Base-by-base conservation (phyloP, 176 grass and related monocot species). In the Echinochloa phyllopogon region DNA sequence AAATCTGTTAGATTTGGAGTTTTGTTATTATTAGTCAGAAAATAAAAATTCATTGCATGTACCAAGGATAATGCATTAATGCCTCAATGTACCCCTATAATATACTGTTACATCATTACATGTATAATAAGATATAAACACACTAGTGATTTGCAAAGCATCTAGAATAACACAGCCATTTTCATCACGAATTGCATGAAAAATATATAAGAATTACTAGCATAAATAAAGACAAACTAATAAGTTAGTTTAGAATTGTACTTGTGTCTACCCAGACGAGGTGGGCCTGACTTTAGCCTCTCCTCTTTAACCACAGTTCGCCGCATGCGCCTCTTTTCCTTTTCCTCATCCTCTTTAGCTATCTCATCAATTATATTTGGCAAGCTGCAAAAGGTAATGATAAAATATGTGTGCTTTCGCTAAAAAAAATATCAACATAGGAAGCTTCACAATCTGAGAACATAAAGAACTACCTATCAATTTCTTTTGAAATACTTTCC, bases 281-380 rank as follows among this genome's bases (percentile, higher is more conserved):
- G 96, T 62, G 96, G 96, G 47, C 63, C 96, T 83, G 86, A 87
- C 83, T 94, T 92, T 5, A 90, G 84, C 43, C 87, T 89, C 68
- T 99, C 96, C 83, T 94, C 83, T 85, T 85, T 89, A 84, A 90
- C 71, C 25, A 96, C 83, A 62, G 71, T 77, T 45, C 88, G 89
- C 33, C 96, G 82, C 18, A 64, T 91, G 33, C 69, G 93, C 77
- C 75, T 87, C 85, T 81, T 95, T 48, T 92, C 76, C 69, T 94
- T 99, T 85, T 96, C 93, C 86, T 94, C 74, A 37, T 99, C 93
- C 77, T 99, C 96, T 83, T 94, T 96, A 40, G 88, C 91, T 89
- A 99, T 99, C 76, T 99, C 91, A 10, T 84, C 82, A 58, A 99
- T 78, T 87, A 99, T 92, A 83, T 91, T 85, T 64, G 96, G 85